A percentile compares a stretch with the other conserved stretches of the same genome.
These are phyloP conservation scores for Macrolepiota dolichaula DNA, from an alignment of 768 basidiomycete species.

Conservation along the genomic window DNA sequence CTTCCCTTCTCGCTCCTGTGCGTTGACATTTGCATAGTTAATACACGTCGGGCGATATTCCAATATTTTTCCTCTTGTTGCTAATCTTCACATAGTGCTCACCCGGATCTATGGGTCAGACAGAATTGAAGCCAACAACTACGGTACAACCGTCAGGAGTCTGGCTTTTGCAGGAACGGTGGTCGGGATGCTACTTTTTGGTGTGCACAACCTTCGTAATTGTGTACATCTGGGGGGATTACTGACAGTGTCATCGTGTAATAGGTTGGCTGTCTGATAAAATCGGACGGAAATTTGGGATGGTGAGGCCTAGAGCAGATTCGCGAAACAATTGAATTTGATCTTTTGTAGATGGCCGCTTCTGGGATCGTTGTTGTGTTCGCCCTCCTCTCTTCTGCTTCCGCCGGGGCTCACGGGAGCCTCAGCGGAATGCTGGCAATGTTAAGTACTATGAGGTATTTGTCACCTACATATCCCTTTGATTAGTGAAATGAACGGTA, in stretches of 20 bases:
- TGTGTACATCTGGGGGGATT: background rate
- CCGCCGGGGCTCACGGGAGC: constrained; percentile 72
- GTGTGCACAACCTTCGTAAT: constrained; percentile 22
- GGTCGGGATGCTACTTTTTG: constrained; percentile 82
- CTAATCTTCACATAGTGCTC: constrained; percentile 45
- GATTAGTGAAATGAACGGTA: too few relatives aligned
- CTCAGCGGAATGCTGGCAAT: constrained; percentile 69
- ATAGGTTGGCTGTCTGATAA: constrained; percentile 77
- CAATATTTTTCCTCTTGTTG: background rate
- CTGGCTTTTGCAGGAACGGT: constrained; percentile 83
- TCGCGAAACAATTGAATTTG: constrained; percentile 11
- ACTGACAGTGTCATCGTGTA: too few relatives aligned
- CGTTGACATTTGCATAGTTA: constrained; percentile 33
- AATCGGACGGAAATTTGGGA: constrained; percentile 83
- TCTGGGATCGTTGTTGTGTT: constrained; percentile 84
- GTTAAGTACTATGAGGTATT: constrained; percentile 76
- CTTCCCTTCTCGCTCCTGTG: background rate
- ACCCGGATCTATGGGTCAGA: constrained; percentile 64
- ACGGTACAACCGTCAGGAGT: constrained; percentile 61
- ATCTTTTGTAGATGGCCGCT: constrained; percentile 62
- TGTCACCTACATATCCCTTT: background rate
- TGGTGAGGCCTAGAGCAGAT: constrained; percentile 43
- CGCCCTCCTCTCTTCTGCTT: constrained; percentile 78
- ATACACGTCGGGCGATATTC: constrained; percentile 48
- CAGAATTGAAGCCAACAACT: constrained; percentile 48